Percentiles rank a stretch among this genome's conserved stretches.
Conservation (phyloP, 441 rosid genomes). For the Pelargonium hybrid region DNA sequence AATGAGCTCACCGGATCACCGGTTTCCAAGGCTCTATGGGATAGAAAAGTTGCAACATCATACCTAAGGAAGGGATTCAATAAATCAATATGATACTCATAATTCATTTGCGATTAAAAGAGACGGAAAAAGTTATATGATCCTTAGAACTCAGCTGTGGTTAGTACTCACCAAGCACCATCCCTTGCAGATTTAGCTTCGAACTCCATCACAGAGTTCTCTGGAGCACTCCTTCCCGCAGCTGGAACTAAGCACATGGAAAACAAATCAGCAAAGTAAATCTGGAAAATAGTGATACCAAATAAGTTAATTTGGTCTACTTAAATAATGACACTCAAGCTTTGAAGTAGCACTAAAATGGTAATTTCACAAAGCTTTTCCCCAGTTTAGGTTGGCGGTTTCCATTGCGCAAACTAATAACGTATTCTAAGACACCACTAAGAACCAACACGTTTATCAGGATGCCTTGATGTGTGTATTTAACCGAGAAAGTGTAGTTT, state of each 20-base stretch:
- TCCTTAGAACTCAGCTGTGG: conserved; percentile 8
- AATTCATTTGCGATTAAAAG: neutral
- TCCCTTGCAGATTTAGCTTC: conserved; percentile 95
- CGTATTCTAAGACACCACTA: neutral
- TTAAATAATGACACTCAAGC: neutral
- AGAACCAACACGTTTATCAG: neutral
- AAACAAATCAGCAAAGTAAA: conserved; percentile 9
- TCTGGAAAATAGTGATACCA: conserved; percentile 6
- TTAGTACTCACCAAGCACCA: conserved; percentile 77
- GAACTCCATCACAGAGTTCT: conserved; percentile 60
- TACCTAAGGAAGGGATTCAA: conserved; percentile 47
- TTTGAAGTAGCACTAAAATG: neutral
- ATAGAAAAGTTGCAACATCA: conserved; percentile 73
- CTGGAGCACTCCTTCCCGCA: conserved; percentile 48
- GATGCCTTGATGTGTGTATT: neutral
- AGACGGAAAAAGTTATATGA: conserved; percentile 3
- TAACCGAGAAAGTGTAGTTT: neutral
- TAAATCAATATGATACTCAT: neutral
- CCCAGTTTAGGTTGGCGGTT: neutral
- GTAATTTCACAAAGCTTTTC: neutral
- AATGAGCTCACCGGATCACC: conserved; percentile 57
- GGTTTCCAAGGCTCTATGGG: conserved; percentile 67
- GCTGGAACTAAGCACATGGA: conserved; percentile 29
- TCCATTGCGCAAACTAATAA: neutral
- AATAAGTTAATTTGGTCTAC: neutral